Conservation (phyloP, 176 grass and related monocot species). For the Bolboschoenus planiculmis region DNA sequence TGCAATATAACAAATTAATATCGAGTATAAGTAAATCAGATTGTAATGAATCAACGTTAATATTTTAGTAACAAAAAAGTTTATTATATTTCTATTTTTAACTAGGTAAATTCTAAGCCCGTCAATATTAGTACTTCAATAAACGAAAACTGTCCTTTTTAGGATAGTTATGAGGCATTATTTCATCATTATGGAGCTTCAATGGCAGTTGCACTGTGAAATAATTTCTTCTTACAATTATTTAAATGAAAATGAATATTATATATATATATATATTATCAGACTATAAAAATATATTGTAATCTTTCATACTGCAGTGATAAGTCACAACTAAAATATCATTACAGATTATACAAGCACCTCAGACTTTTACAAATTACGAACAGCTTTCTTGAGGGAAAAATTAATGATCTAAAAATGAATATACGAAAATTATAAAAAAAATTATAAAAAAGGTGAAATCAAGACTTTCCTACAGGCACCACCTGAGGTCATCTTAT, state of each 20-base stretch:
- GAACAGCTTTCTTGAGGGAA: background rate
- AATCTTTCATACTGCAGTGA: background rate
- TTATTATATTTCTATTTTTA: background rate
- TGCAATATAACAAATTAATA: too few species aligned
- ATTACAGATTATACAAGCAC: conserved; percentile 14
- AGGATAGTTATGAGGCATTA: background rate
- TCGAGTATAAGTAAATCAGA: too few species aligned
- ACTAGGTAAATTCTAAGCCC: background rate
- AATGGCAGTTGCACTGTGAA: background rate
- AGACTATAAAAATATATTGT: background rate
- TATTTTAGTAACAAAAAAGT: too few species aligned
- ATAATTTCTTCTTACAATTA: background rate
- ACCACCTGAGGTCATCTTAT: background rate
- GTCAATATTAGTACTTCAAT: background rate
- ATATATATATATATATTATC: background rate
- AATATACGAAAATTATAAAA: conserved; percentile 9
- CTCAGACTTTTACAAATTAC: conserved; percentile 13
- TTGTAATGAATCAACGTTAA: too few species aligned
- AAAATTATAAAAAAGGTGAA: background rate
- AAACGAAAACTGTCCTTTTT: background rate
- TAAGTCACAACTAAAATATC: background rate
- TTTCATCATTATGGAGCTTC: background rate
- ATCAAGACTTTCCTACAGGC: background rate
- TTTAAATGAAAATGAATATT: conserved; percentile 10
- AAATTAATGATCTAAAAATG: conserved; percentile 11